phyloP scores from a whole-genome alignment of 1,139 yeast species.

The Protomyces inouyei region DNA sequence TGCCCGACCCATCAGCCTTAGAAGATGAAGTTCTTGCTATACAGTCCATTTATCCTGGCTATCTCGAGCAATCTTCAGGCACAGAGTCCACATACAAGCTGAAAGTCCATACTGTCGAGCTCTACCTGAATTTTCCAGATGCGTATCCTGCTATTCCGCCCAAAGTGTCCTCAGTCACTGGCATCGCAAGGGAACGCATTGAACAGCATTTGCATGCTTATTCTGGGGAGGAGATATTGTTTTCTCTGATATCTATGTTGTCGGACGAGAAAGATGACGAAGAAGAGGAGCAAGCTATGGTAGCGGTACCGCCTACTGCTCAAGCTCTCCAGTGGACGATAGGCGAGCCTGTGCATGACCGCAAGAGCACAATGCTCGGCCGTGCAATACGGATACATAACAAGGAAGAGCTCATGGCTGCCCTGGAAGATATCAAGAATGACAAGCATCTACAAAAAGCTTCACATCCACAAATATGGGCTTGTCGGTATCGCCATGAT shows the following conservation, averaged over 20 bases:
- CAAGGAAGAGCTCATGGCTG: conserved; percentile 58
- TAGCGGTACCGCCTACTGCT: neutral
- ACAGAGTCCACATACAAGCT: conserved; percentile 7
- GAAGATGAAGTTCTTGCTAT: conserved; percentile 16
- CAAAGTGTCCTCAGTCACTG: neutral
- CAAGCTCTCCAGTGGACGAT: conserved; percentile 50
- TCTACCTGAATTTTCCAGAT: conserved; percentile 4
- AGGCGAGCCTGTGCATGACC: conserved; percentile 71
- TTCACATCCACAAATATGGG: conserved; percentile 60
- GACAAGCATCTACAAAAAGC: conserved; percentile 61
- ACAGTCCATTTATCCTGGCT: conserved; percentile 15
- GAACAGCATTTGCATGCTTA: neutral
- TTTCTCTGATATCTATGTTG: neutral
- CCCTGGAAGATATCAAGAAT: conserved; percentile 48
- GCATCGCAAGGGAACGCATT: neutral
- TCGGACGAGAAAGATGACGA: neutral
- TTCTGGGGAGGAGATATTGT: conserved; percentile 8
- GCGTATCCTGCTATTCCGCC: conserved; percentile 3
- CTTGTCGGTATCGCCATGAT: conserved; percentile 11
- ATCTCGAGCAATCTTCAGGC: neutral
- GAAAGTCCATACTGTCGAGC: neutral
- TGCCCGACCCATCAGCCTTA: neutral
- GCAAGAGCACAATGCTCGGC: conserved; percentile 83
- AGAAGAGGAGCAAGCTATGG: neutral
- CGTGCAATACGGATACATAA: conserved; percentile 59